Evolutionary conservation across 768 basidiomycete species (phyloP), one percentile per base, ranked within the genome.

Genomic region (Suillus occidentalis): DNA sequence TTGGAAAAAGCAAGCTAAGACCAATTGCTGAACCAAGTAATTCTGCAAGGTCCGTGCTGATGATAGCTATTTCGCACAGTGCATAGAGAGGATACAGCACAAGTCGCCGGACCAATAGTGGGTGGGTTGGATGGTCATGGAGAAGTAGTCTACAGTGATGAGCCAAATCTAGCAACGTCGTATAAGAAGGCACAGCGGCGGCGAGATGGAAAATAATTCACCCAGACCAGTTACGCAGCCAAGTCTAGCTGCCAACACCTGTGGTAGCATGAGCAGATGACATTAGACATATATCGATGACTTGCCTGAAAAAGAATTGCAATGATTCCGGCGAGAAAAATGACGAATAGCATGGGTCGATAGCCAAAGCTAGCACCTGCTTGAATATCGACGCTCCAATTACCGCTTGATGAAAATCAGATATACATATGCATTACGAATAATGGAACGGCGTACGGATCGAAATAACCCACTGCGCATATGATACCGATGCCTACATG

Each of bases 21-120:
- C 83, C 87, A 40, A 88, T 87, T 13, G 87, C 87, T 22, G 81
- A 83, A 0, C 87, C 87, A 1, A 89, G 75, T 6, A 89, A 77
- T 67, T 89, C 87, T 14, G 87, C 86, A 28, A 87, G 72, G 72
- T 87, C 86, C 18, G 86, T 87, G 40, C 79, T 81, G 63, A 86
- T 81, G 67, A 87, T 85, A 25, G 84, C 85, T 18, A 84, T 70
- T 71, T 87, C 85, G 37, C 79, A 69, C 39, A 80, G 68, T 20
- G 67, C 69, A 69, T 83, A 84, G 2, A 84, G 75, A 4, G 83
- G 83, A 65, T 83, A 84, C 9, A 84, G 73, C n/a, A 78, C 69
- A 22, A 73, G 64, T 72, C 75, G 80, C 28, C 83, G 77, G 60
- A 70, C 73, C 25, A 83, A 68, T 60, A 68, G 70, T 47, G 76